Conservation (phyloP, 1,139 yeast genomes). For the Candida glucosophila region DNA sequence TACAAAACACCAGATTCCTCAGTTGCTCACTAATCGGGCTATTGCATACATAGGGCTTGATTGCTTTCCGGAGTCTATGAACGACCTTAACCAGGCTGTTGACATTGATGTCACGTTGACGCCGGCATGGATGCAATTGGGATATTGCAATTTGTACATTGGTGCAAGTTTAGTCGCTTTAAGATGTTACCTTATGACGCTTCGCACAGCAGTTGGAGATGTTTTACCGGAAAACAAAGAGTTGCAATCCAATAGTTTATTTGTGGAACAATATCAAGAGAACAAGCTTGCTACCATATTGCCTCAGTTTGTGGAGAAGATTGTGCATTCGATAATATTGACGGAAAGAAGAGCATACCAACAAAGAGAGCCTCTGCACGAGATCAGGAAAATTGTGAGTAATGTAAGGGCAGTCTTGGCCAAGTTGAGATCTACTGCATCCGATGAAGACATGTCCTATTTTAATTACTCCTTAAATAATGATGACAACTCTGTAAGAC, state of each 20-base stretch:
- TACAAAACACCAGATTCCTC: constrained; percentile 17
- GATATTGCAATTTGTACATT: constrained; percentile 37
- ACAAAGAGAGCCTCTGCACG: constrained; percentile 18
- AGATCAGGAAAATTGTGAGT: constrained; percentile 15
- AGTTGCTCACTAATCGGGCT: constrained; percentile 32
- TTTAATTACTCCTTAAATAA: constrained; percentile 21
- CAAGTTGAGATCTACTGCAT: constrained; percentile 15
- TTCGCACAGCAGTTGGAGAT: constrained; percentile 24
- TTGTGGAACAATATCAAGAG: constrained; percentile 13
- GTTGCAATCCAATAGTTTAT: constrained; percentile 5
- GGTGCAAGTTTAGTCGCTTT: constrained; percentile 28
- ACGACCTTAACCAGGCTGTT: constrained; percentile 28
- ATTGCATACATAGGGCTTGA: constrained; percentile 37
- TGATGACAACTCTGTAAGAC: constrained; percentile 18
- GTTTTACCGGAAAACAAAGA: constrained; percentile 20
- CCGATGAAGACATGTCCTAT: constrained; percentile 20
- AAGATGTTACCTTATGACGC: constrained; percentile 25
- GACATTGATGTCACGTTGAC: constrained; percentile 24
- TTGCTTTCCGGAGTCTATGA: constrained; percentile 34
- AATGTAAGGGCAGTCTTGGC: constrained; percentile 22
- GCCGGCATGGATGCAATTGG: constrained; percentile 41
- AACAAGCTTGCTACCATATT: constrained; percentile 17
- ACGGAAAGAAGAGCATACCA: constrained; percentile 36
- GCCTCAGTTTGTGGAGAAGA: constrained; percentile 33
- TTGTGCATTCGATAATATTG: constrained; percentile 26